Conservation (phyloP, 2,329 filamentous ascomycete genomes). For the Chrysosphaeria jannelii region DNA sequence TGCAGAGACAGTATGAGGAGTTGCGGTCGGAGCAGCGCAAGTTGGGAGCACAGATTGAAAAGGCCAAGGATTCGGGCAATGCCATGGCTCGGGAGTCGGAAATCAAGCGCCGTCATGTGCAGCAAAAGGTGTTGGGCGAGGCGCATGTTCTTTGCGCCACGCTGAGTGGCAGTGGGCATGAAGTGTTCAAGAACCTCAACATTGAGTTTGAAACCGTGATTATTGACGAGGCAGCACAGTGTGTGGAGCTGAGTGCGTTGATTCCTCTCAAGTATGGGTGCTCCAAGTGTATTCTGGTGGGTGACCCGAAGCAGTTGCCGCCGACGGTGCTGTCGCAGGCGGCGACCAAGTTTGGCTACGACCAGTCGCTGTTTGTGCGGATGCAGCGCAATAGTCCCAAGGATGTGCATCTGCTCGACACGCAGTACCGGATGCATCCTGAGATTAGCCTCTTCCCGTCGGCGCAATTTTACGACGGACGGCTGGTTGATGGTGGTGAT, state of each 20-base stretch:
- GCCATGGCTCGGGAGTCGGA: conserved; percentile 59
- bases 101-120: conserved; percentile 51
- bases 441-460: conserved; percentile 85
- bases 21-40: conserved; percentile 38
- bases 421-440: conserved; percentile 97
- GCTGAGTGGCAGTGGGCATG: conserved; percentile 80
- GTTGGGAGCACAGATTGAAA: conserved; percentile 63
- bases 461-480: conserved; percentile 69
- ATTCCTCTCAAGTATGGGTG: conserved; percentile 96
- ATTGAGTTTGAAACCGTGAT: conserved; percentile 97
- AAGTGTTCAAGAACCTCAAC: conserved; percentile 82
- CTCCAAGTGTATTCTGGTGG: conserved; percentile 85
- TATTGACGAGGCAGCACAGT: conserved; percentile 94
- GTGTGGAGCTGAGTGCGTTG: conserved; percentile 82
- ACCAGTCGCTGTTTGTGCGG: conserved; percentile 90
- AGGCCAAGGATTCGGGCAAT: conserved; percentile 60
- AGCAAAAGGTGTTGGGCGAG: conserved; percentile 71
- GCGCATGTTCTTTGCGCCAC: conserved; percentile 89
- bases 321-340: conserved; percentile 88
- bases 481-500: conserved; percentile 53
- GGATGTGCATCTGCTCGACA: conserved; percentile 82
- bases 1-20: conserved; percentile 50
- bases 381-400: conserved; percentile 84
- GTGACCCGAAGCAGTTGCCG: conserved; percentile 88
- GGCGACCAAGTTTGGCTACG: conserved; percentile 75